Base-by-base conservation (phyloP, 2,329 filamentous ascomycete genomes). In the Colletotrichum sp. region DNA sequence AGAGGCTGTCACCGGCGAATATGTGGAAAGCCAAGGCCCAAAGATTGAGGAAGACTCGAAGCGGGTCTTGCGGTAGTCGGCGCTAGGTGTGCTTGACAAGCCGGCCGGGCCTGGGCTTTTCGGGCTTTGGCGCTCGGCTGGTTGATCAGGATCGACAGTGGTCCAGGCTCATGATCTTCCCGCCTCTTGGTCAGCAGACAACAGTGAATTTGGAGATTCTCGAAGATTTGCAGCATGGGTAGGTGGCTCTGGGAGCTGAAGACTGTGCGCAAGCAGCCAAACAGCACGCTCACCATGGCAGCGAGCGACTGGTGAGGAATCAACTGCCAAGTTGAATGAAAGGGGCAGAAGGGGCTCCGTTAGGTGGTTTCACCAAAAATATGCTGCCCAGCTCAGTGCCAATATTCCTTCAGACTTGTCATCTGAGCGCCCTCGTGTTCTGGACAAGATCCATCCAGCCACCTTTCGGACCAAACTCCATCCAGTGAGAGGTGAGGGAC, bases 331-430 rank as follows among this genome's bases (percentile, higher is more conserved):
- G 10, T 59, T 4, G 65, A 74, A 74, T 69, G 64, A 74, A 59
- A 74, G 74, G 65, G 64, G 74, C 8, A 30, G 32, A 34, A 15
- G 49, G 69, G 57, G 39, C 65, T 73, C 57, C 30, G 44, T 39
- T 65, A 60, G 64, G 34, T 52, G 65, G 74, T 74, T 76, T 69
- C 74, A 74, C 74, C 49, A 74, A 73, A 65, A 73, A 65, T 30
- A 69, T 64, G 64, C 59, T 65, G 44, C 26, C 30, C 36, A 26
- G 69, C 44, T 63, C 39, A 26, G 26, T 69, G 70, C 64, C 59
- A 65, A 24, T 68, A 9, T 30, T 60, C 24, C 32, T 62, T 39
- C 64, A 69, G 28, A 44, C 57, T 73, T 52, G 74, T 74, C 70
- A 69, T 76, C 70, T 52, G 59, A 69, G 74, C 71, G 65, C 30